Evolutionary conservation across 441 rosid species (phyloP).

Genomic region (Euphorbia schlechtendalii): DNA sequence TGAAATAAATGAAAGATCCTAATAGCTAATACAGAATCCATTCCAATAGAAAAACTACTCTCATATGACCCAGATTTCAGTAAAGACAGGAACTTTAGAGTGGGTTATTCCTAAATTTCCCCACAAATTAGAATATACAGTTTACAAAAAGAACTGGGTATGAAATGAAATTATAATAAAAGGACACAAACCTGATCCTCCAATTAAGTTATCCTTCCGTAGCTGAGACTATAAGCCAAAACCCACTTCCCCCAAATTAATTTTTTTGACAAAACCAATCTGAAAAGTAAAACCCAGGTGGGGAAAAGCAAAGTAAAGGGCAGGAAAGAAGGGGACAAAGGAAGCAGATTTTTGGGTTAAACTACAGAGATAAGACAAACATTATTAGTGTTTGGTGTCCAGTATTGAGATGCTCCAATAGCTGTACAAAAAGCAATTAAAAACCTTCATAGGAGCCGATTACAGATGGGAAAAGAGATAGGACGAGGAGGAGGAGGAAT

Average conservation of each 20-base stretch:
- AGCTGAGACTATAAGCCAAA: too few relatives aligned
- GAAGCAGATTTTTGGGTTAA: slow-evolving; percentile 21
- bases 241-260: too few relatives aligned
- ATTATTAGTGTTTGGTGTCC: neutral
- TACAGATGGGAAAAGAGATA: neutral
- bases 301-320: slow-evolving; percentile 15
- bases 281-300: too few relatives aligned
- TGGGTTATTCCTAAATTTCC: neutral
- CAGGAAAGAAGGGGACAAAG: slow-evolving; percentile 14
- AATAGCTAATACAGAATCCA: neutral
- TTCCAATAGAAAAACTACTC: neutral
- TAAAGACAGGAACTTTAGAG: slow-evolving; percentile 15
- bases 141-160: slow-evolving; percentile 14
- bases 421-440: slow-evolving; percentile 6
- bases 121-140: neutral
- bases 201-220: slow-evolving; percentile 3
- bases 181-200: slow-evolving; percentile 27
- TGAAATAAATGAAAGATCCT: slow-evolving; percentile 13
- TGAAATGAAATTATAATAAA: slow-evolving; percentile 11
- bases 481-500: slow-evolving; percentile 5
- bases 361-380: slow-evolving; percentile 24
- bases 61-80: neutral
- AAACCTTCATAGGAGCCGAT: neutral
- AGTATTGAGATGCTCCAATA: neutral
- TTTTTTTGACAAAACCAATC: too few relatives aligned